A percentile compares a stretch with the other conserved stretches of the same genome.
These are phyloP conservation scores for Cucurbita maxima DNA, from an alignment of 306 rosid genomes.

Conservation along the genomic window DNA sequence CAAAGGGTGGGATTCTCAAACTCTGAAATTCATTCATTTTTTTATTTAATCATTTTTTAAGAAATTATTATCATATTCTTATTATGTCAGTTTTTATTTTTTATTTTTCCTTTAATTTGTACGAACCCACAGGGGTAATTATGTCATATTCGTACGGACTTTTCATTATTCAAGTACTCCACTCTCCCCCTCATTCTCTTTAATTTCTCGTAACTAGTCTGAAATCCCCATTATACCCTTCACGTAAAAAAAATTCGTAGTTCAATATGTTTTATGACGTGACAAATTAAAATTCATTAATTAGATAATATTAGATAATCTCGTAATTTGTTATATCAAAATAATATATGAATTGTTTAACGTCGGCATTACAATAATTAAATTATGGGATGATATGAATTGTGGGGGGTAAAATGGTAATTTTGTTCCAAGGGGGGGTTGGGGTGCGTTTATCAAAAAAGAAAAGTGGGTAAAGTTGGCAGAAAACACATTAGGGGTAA, in stretches of 20 bases:
- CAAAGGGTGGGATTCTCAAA: background rate
- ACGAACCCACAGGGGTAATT: background rate
- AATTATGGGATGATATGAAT: too few species aligned
- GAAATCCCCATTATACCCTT: background rate
- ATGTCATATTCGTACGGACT: background rate
- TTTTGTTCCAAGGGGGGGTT: background rate
- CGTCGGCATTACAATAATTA: too few species aligned
- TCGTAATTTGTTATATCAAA: too few species aligned
- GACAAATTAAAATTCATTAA: too few species aligned
- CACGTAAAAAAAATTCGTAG: too few species aligned
- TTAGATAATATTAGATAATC: too few species aligned
- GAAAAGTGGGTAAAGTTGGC: background rate
- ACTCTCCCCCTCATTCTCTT: background rate
- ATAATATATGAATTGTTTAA: too few species aligned
- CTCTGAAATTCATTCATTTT: background rate
- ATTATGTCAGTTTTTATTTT: background rate
- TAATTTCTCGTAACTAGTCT: background rate
- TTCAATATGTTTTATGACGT: background rate
- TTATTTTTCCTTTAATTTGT: background rate
- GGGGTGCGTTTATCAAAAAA: background rate
- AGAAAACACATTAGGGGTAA: slow-evolving; percentile 2
- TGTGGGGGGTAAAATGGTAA: background rate
- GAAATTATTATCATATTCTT: background rate
- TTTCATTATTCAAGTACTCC: background rate
- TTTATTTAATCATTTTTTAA: background rate